These are phyloP conservation scores for Dichotomopilus funicola DNA, from an alignment of 2,329 filamentous ascomycete genomes.

Conservation along the genomic window DNA sequence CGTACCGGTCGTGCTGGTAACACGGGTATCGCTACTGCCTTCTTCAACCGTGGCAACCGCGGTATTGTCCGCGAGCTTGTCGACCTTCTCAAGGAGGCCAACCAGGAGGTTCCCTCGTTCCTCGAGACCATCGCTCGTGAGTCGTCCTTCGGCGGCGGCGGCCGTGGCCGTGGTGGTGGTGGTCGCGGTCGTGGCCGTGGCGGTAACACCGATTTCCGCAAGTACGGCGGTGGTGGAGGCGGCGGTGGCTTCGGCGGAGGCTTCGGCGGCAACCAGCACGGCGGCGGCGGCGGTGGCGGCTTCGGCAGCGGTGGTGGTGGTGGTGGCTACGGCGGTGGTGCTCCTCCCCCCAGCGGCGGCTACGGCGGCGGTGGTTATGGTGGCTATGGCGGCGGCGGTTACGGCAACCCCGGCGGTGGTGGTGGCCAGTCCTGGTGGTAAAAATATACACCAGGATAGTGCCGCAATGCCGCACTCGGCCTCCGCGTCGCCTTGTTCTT, in stretches of 20 bases:
- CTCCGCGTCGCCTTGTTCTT: slow-evolving; percentile 9
- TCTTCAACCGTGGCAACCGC: slow-evolving; percentile 99
- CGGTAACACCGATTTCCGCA: slow-evolving; percentile 85
- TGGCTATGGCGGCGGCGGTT: slow-evolving; percentile 41
- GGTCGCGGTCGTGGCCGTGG: slow-evolving; percentile 65
- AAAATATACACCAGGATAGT: slow-evolving; percentile 21
- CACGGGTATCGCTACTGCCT: slow-evolving; percentile 95
- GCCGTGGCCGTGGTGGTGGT: slow-evolving; percentile 57
- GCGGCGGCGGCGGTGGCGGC: slow-evolving; percentile 34
- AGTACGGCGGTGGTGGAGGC: slow-evolving; percentile 56
- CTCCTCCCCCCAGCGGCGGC: slow-evolving; percentile 24
- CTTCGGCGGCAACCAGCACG: slow-evolving; percentile 34
- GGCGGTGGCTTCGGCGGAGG: slow-evolving; percentile 40
- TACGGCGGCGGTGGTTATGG: slow-evolving; percentile 38
- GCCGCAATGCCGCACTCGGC: not conserved
- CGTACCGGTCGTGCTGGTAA: slow-evolving; percentile 99
- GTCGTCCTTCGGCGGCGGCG: slow-evolving; percentile 72
- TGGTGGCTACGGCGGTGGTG: slow-evolving; percentile 36
- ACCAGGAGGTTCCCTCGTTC: slow-evolving; percentile 92
- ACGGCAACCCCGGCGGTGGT: slow-evolving; percentile 61
- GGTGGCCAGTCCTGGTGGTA: slow-evolving; percentile 66
- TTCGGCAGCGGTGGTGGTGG: slow-evolving; percentile 40
- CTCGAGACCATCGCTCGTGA: slow-evolving; percentile 96
- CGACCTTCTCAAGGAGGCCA: slow-evolving; percentile 97
- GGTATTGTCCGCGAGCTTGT: slow-evolving; percentile 94